Evolutionary conservation across 352 stramenopile species (phyloP), one percentile per base, ranked within the genome.

Genomic region (Phytophthora fragariae): DNA sequence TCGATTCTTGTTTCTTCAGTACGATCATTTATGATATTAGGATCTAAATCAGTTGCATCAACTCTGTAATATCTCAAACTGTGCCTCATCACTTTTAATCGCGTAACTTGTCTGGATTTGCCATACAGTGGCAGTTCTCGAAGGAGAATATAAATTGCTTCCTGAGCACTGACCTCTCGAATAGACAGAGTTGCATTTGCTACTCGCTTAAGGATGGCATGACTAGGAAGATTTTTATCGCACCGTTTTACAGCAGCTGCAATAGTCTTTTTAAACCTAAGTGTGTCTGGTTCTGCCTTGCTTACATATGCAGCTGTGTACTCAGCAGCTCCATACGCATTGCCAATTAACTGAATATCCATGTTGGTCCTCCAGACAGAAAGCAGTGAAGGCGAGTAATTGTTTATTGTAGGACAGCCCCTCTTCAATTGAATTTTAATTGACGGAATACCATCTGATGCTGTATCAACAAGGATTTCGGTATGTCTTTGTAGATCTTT

Each of bases 221-320:
- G 58, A 29, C 10, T 41, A 6, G 57, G 57, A n/a, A 63, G n/a
- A 37, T 65, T 65, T 14, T 14, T 31, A 31, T 31, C 60, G 8
- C 31, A 66, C 19, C 60, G 15, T 19, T 67, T 64, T 4, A 81
- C 52, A 9, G 66, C 65, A 15, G 24, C 54, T 2, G 46, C 24
- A 14, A 79, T 79, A 1, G 41, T 17, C 1, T 61, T 54, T 1
- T 33, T 70, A 57, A 19, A 70, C 3, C 41, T n/a, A 0, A 53
- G 5, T 4, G 63, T 70, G 12, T 70, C 54, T 6, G 54, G 54
- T 19, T 70, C 63, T 41, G 63, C 41, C 35, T 83, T 83, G 35
- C 73, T 83, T 1, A 79, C 31, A 17, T 81, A 81, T 0, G 69
- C 69, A 4, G 17, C 19, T 15, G 70, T 72, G 27, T 80, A 80